Evolutionary conservation across 2,329 filamentous ascomycete species (phyloP).

Genomic region (Aspergillus transmontanensis): DNA sequence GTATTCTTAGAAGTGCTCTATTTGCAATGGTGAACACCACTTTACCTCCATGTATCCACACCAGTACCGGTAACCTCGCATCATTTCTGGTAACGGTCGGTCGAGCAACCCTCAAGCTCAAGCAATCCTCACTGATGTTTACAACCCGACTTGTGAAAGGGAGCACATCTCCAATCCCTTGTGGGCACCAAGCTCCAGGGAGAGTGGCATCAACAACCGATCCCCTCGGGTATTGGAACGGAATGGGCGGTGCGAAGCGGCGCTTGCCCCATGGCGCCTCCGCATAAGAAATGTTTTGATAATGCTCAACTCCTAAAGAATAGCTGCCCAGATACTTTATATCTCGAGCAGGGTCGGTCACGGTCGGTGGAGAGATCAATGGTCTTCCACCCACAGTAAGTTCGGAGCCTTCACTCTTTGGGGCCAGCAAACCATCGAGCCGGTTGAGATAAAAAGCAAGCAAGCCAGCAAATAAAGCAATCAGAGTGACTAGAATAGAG

Average conservation of each 20-base stretch:
- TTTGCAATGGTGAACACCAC: not conserved
- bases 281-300: constrained; percentile 24
- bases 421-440: not conserved
- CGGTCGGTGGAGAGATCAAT: not conserved
- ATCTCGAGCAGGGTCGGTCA: constrained; percentile 2
- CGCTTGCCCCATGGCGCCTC: constrained; percentile 16
- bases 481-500: not conserved
- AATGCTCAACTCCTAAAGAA: constrained; percentile 15
- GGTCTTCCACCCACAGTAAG: not conserved
- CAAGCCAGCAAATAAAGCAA: not conserved
- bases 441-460: not conserved
- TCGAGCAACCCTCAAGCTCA: constrained; percentile 20
- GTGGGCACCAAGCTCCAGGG: constrained; percentile 21
- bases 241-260: constrained; percentile 20
- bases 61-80: constrained; percentile 16
- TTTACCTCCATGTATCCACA: constrained; percentile 21
- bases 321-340: constrained; percentile 18
- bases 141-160: constrained; percentile 21
- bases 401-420: not conserved
- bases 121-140: constrained; percentile 22
- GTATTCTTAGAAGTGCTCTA: not conserved
- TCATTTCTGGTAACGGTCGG: not conserved
- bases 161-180: constrained; percentile 20
- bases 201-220: constrained; percentile 21
- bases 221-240: constrained; percentile 4